Evolutionary conservation across 805 yeast species (phyloP), one percentile per base, ranked within the genome.

Genomic region (Ogataea nonfermentans): DNA sequence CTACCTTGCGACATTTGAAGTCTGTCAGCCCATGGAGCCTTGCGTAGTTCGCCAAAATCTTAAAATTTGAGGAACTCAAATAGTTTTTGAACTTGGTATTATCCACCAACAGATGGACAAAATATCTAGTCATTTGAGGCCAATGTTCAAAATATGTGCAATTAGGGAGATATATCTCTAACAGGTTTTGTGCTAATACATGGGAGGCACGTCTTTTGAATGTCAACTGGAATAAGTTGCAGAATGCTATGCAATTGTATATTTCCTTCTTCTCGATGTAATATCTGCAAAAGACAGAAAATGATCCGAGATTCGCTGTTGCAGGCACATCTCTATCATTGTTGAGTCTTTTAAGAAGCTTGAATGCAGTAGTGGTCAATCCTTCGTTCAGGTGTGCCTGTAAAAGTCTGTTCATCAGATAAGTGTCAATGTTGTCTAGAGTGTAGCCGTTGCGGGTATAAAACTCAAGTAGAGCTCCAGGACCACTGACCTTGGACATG

Each of bases 131-230:
- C 4, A 57, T 23, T 7, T 41, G 37, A 5, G 44, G 37, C 63
- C 64, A 59, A 9, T 52, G 45, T 2, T 53, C 53, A 37, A 59
- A 59, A 29, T 40, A 55, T n/a, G 40, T 24, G 24, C 55, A 51
- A 3, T 41, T 28, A 4, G 40, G 28, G 9, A 57, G 36, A 27
- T 56, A 46, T 3, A 35, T 33, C 17, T 49, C 44, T 2, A 58
- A 26, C n/a, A 59, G 19, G n/a, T 44, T 46, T 17, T 39, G 40
- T 10, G 48, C 46, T 8, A 58, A 28, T 15, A 46, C 28, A n/a
- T 39, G 41, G n/a, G 30, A 31, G 14, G 48, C 40, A 0, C 43
- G 32, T 2, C 41, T 25, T 4, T 40, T 26, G 26, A 49, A 53
- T 9, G 40, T 40, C 22, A 33, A 39, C 7, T 38, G 32, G 40